Conservation (phyloP, 306 rosid species). For the Pueraria montana region DNA sequence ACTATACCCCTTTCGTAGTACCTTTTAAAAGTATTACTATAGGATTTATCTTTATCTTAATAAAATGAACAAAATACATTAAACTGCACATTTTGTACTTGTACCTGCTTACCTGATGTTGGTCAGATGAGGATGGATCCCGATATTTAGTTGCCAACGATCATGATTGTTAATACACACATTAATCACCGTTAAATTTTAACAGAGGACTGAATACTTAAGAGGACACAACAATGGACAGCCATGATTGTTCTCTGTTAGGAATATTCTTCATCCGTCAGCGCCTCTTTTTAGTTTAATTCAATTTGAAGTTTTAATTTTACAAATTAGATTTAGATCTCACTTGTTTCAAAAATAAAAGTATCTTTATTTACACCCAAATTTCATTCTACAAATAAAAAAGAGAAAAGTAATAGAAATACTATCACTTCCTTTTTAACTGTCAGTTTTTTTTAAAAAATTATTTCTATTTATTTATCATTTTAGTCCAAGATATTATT, state of each 20-base stretch:
- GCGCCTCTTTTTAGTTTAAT: no score
- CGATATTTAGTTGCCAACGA: neutral
- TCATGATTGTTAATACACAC: neutral
- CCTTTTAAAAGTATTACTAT: no score
- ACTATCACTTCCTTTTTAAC: no score
- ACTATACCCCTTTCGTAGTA: no score
- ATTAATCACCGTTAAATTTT: neutral
- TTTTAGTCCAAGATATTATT: no score
- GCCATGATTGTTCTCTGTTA: slow-evolving; percentile 44
- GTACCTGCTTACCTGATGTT: neutral
- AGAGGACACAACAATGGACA: neutral
- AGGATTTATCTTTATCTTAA: neutral
- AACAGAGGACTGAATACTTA: neutral
- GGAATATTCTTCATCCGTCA: neutral
- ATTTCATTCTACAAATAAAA: no score
- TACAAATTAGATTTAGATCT: neutral
- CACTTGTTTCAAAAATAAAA: no score
- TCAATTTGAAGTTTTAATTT: neutral
- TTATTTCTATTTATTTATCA: no score
- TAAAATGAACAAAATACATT: neutral
- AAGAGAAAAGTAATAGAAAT: no score
- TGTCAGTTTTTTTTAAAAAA: no score
- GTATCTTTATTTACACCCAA: no score
- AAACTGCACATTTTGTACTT: slow-evolving; percentile 22
- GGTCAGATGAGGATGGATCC: slow-evolving; percentile 10